Evolutionary conservation across 768 basidiomycete genomes (phyloP), one percentile per base, ranked within the genome.

Genomic region (Gymnopilus junonius): DNA sequence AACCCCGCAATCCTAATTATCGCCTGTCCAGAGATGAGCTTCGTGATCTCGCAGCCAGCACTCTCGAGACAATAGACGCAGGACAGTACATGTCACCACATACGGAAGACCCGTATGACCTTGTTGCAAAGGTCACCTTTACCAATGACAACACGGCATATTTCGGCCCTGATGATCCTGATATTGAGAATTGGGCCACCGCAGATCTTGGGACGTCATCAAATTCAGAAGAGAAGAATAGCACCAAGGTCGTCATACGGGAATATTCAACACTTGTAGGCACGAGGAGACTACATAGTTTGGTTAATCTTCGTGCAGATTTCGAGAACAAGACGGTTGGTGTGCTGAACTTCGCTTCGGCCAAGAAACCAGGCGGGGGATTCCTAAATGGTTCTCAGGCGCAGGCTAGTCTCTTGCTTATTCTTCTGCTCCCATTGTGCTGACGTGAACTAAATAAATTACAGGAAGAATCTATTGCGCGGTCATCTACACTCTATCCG

Each of bases 311-410:
- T 14, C 57, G 56, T 12, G 34, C 40, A 15, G 45, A 54, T 34
- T 23, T 37, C 8, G n/a, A 45, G 37, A 59, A 57, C 25, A 53
- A 45, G 45, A 67, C 29, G 12, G 77, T 72, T 40, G 92, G 92
- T 15, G 85, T 90, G 0, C 84, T 92, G 17, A 91, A 87, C 69
- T 91, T 92, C 67, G 90, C 90, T 1, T 90, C 89, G 2, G 90
- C 92, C 8, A 88, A 83, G 64, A 85, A 85, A 29, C 88, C 89
- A 1, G 92, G 91, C 2, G 91, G 92, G 1, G 92, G 91, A 0
- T 93, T 93, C 70, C 77, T 87, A 54, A 79, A 72, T 40, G 92
- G 92, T n/a, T 84, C 90, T 1, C 83, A 85, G 61, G 91, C 91
- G 0, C 92, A 93, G 66, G 70, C 67, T 17, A 8, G 66, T 61